Percentiles rank a stretch among this genome's conserved stretches.
phyloP scores from a whole-genome alignment of 73 alveolate genomes.

The Symbiodinium natans region DNA sequence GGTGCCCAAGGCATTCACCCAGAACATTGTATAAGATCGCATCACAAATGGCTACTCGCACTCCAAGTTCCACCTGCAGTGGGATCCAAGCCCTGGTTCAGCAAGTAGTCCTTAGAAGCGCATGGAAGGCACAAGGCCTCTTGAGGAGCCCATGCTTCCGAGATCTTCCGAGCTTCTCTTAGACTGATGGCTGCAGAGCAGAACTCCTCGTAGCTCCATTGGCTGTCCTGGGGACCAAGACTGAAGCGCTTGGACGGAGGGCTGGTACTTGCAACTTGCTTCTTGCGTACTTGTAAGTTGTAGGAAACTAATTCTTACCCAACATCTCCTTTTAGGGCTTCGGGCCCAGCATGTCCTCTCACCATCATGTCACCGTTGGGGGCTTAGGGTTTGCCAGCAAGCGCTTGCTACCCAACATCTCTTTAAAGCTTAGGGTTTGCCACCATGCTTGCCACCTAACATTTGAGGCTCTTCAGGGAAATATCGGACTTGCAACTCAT shows the following conservation, averaged over 20 bases:
- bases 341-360: not conserved
- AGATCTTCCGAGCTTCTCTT: not conserved
- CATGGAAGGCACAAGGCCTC: no score
- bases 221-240: conserved; percentile 6
- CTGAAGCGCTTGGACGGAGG: not conserved
- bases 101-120: not conserved
- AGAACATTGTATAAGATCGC: no score
- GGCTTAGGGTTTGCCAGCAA: no score
- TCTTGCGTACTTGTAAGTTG: not conserved
- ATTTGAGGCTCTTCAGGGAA: no score
- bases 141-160: no score
- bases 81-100: conserved; percentile 5
- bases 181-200: conserved; percentile 86
- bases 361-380: no score
- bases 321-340: not conserved
- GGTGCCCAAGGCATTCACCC: no score
- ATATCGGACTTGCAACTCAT: no score
- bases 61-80: not conserved
- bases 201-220: conserved; percentile 55
- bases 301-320: not conserved
- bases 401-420: no score
- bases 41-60: no score
- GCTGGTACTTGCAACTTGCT: not conserved
- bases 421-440: no score
- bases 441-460: no score